A percentile compares a stretch with the other conserved stretches of the same genome.
phyloP scores from a whole-genome alignment of 2,329 filamentous ascomycete genomes.

The Claviceps spartinae region DNA sequence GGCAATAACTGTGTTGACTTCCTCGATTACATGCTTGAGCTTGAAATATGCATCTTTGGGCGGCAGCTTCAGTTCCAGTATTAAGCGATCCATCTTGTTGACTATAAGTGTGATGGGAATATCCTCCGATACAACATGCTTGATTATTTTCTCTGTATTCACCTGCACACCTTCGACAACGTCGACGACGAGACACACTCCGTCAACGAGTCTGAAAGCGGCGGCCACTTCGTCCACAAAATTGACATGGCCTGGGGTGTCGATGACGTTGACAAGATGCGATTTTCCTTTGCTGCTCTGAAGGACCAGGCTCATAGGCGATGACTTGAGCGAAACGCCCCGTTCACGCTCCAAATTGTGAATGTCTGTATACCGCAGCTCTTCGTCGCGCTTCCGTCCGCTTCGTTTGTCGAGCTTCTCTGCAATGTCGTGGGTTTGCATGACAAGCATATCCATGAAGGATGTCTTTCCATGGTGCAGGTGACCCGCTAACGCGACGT shows the following conservation, averaged over 20 bases:
- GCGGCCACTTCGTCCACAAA: slow-evolving; percentile 95
- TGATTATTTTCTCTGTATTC: slow-evolving; percentile 95
- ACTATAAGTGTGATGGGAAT: slow-evolving; percentile 80
- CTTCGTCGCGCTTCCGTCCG: slow-evolving; percentile 73
- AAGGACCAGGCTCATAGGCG: slow-evolving; percentile 87
- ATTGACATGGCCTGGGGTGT: slow-evolving; percentile 95
- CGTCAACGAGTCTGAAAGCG: slow-evolving; percentile 75
- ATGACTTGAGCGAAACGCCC: slow-evolving; percentile 80
- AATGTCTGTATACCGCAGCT: slow-evolving; percentile 87
- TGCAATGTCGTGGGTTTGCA: slow-evolving; percentile 83
- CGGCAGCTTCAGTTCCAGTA: slow-evolving; percentile 85
- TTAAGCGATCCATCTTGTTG: slow-evolving; percentile 95
- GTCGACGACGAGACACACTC: slow-evolving; percentile 85
- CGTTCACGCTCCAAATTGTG: slow-evolving; percentile 80
- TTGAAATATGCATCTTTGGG: slow-evolving; percentile 98
- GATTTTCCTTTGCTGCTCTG: slow-evolving; percentile 86
- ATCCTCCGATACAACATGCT: slow-evolving; percentile 81
- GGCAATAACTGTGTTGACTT: slow-evolving; percentile 93
- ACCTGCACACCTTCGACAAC: slow-evolving; percentile 98
- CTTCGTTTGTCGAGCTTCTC: slow-evolving; percentile 67
- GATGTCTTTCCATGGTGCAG: slow-evolving; percentile 96
- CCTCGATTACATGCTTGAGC: slow-evolving; percentile 94
- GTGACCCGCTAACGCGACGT: slow-evolving; percentile 83
- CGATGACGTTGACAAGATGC: slow-evolving; percentile 85
- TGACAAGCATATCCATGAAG: slow-evolving; percentile 94